Evolutionary conservation across 306 rosid species (phyloP).

Genomic region (Sindora glabra): DNA sequence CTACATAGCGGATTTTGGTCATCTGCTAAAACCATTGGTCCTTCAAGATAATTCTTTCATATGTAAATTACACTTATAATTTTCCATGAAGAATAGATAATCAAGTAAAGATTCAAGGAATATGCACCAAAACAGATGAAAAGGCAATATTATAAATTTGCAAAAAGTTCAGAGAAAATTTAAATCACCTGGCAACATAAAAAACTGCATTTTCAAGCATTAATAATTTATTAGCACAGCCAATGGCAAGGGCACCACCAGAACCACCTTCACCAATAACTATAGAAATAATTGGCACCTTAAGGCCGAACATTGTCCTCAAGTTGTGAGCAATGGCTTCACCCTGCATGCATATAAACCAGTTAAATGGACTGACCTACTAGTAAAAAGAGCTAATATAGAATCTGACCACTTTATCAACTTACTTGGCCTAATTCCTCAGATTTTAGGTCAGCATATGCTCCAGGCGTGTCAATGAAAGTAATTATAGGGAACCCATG

Average conservation of each 20-base stretch:
- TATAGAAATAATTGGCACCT: constrained; percentile 81
- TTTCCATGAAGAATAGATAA: too few species aligned
- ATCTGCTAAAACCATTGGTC: too few species aligned
- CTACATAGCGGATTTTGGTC: too few species aligned
- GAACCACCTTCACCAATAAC: constrained; percentile 99
- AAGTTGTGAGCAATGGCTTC: constrained; percentile 96
- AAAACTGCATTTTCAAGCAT: constrained; percentile 99
- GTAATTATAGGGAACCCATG: constrained; percentile 84
- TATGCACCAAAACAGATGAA: constrained; percentile 1
- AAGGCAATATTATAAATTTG: constrained; percentile 7
- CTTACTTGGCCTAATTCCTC: constrained; percentile 89
- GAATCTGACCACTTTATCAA: constrained; percentile 6
- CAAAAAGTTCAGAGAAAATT: constrained; percentile 3
- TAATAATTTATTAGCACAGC: constrained; percentile 85
- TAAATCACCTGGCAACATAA: constrained; percentile 88
- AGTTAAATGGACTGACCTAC: constrained; percentile 19
- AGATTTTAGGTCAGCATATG: constrained; percentile 87
- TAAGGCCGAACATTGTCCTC: constrained; percentile 88
- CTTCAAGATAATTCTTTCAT: too few species aligned
- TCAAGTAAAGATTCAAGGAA: constrained; percentile 19
- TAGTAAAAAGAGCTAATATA: constrained; percentile 6
- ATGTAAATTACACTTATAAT: too few species aligned
- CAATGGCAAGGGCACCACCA: constrained; percentile 99
- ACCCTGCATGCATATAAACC: constrained; percentile 56
- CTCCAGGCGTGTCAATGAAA: constrained; percentile 95